Conservation (phyloP, 2,329 filamentous ascomycete species). For the Aureobasidium namibiae region DNA sequence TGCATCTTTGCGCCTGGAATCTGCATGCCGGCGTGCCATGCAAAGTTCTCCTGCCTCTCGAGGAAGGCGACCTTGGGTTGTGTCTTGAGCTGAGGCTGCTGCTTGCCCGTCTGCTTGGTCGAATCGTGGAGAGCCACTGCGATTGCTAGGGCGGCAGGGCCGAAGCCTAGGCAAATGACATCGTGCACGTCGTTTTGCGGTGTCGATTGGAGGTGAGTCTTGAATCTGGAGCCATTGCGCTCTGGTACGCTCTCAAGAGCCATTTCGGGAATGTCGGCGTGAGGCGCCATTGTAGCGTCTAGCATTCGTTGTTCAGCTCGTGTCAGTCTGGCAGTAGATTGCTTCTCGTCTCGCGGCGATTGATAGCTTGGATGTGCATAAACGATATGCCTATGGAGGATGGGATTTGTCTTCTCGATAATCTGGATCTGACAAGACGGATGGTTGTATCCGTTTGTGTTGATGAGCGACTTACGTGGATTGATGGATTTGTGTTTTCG, state of each 20-base stretch:
- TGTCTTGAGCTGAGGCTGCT: conserved; percentile 19
- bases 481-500: too few species aligned
- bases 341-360: not conserved
- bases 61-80: conserved; percentile 73
- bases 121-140: conserved; percentile 82
- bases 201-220: conserved; percentile 43
- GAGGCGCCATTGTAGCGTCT: conserved; percentile 9
- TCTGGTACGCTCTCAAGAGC: not conserved
- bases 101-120: conserved; percentile 33
- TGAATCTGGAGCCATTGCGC: conserved; percentile 9
- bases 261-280: conserved; percentile 9
- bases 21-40: conserved; percentile 95
- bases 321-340: not conserved
- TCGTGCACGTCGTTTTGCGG: conserved; percentile 63
- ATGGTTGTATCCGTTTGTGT: too few species aligned
- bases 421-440: too few species aligned
- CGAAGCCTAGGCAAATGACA: conserved; percentile 85
- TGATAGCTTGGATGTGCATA: not conserved
- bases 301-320: not conserved
- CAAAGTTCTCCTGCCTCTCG: conserved; percentile 74
- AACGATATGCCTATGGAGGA: not conserved
- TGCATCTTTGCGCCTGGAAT: conserved; percentile 93
- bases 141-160: conserved; percentile 81
- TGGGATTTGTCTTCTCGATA: not conserved
- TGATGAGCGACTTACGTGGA: not conserved